A percentile compares a stretch with the other conserved stretches of the same genome.
Conservation (phyloP, 2,329 filamentous ascomycete genomes). For the Thermothelomyces thermophilus region DNA sequence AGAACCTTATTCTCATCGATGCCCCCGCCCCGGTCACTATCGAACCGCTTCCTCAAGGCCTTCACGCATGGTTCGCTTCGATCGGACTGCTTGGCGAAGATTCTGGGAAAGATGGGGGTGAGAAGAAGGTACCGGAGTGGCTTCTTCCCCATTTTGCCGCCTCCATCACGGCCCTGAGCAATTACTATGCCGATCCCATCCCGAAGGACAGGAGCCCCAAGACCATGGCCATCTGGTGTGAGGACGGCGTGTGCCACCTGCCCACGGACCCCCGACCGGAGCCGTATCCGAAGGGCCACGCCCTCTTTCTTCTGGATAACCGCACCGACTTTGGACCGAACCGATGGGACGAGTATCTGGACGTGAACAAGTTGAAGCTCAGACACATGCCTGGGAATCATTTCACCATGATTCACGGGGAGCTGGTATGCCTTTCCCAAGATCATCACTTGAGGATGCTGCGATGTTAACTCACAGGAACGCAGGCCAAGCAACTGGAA, state of each 20-base stretch:
- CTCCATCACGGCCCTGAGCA: conserved; percentile 60
- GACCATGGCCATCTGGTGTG: conserved; percentile 63
- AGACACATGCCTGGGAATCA: conserved; percentile 66
- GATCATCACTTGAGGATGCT: neutral
- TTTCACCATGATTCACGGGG: conserved; percentile 69
- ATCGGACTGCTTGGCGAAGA: conserved; percentile 62
- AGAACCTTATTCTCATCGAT: conserved; percentile 59
- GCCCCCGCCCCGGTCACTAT: conserved; percentile 61
- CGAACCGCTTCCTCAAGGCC: conserved; percentile 55
- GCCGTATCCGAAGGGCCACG: conserved; percentile 53
- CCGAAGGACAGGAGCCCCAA: conserved; percentile 52
- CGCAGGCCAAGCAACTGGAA: conserved; percentile 33
- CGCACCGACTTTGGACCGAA: conserved; percentile 65
- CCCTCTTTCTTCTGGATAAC: conserved; percentile 66
- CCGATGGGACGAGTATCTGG: conserved; percentile 61
- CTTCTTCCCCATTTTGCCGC: conserved; percentile 66
- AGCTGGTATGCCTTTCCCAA: conserved; percentile 30
- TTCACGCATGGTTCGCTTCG: conserved; percentile 66
- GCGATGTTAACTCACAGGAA: conserved; percentile 16
- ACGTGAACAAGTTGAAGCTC: conserved; percentile 54
- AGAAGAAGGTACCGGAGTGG: conserved; percentile 62
- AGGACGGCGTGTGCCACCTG: conserved; percentile 64
- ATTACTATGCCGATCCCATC: conserved; percentile 61
- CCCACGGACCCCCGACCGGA: conserved; percentile 59
- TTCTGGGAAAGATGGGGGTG: conserved; percentile 26